A percentile compares a stretch with the other conserved stretches of the same genome.
Evolutionary conservation across 2,329 filamentous ascomycete species (phyloP).

Genomic region (Aspergillus sojae): DNA sequence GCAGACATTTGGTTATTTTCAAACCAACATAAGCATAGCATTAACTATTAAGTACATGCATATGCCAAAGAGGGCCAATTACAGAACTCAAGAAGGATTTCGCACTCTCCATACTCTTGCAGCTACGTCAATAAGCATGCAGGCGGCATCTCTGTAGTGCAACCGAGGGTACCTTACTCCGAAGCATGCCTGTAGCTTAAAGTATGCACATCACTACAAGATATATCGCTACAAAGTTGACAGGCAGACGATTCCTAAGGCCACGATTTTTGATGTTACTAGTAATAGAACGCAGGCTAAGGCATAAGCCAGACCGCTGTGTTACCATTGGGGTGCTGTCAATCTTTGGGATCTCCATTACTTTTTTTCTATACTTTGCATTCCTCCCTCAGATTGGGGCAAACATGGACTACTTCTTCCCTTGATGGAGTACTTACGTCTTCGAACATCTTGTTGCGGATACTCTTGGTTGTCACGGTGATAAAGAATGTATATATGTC

Average conservation of each 20-base stretch:
- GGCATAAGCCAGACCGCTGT: not conserved
- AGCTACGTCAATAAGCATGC: not conserved
- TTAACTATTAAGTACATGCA: not conserved
- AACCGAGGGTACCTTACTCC: not conserved
- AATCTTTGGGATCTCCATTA: not conserved
- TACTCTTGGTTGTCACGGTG: not conserved
- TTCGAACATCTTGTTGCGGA: not conserved
- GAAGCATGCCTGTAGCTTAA: not conserved
- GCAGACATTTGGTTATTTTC: not conserved
- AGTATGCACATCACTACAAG: not conserved
- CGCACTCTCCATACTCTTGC: not conserved
- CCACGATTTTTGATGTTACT: too few species aligned
- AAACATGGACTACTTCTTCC: not conserved
- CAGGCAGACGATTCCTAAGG: not conserved
- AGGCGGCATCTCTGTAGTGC: not conserved
- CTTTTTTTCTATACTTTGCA: not conserved
- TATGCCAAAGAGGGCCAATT: not conserved
- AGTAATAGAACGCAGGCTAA: not conserved
- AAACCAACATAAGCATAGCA: not conserved
- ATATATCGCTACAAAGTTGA: not conserved
- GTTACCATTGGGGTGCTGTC: not conserved
- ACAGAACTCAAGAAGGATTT: not conserved
- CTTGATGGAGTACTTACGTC: not conserved
- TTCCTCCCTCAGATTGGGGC: not conserved
- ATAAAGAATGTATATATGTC: not conserved